Conservation (phyloP, 1,284 basidiomycete species). For the Spongispora temasekensis region DNA sequence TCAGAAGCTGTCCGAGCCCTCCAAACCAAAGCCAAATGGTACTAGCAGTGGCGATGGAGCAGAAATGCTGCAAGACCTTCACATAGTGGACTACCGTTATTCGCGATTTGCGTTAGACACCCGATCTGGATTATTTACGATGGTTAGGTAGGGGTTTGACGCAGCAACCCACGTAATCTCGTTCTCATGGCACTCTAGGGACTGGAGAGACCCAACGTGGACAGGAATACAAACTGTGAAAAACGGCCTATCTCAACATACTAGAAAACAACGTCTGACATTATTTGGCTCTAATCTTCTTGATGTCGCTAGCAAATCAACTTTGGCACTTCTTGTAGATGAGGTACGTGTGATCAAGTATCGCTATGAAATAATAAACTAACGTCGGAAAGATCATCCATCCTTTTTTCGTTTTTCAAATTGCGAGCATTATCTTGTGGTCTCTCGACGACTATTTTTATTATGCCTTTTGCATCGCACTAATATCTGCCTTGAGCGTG, state of each 20-base stretch:
- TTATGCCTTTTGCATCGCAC: constrained; percentile 96
- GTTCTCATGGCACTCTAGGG: constrained; percentile 47
- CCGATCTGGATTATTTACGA: constrained; percentile 78
- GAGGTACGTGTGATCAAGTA: constrained; percentile 57
- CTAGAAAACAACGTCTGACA: constrained; percentile 64
- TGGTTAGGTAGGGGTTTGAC: constrained; percentile 61
- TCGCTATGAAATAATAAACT: constrained; percentile 8
- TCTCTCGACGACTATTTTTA: constrained; percentile 95
- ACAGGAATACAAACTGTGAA: constrained; percentile 62
- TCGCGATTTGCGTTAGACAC: constrained; percentile 90
- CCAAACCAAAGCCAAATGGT: constrained; percentile 23
- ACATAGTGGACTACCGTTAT: constrained; percentile 82
- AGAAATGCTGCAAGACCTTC: constrained; percentile 51
- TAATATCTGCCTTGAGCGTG: constrained; percentile 90
- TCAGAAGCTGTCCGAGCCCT: constrained; percentile 27
- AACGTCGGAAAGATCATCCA: constrained; percentile 62
- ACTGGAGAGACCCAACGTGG: constrained; percentile 92
- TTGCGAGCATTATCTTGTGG: constrained; percentile 95
- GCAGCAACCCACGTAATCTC: not conserved
- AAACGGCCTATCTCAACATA: constrained; percentile 56
- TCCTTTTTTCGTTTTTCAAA: constrained; percentile 98
- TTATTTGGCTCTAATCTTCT: constrained; percentile 91
- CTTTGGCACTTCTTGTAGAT: constrained; percentile 82
- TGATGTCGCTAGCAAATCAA: constrained; percentile 89
- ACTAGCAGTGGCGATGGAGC: constrained; percentile 32